Base-by-base conservation (phyloP, 768 basidiomycete genomes). In the Boletus bicolor region DNA sequence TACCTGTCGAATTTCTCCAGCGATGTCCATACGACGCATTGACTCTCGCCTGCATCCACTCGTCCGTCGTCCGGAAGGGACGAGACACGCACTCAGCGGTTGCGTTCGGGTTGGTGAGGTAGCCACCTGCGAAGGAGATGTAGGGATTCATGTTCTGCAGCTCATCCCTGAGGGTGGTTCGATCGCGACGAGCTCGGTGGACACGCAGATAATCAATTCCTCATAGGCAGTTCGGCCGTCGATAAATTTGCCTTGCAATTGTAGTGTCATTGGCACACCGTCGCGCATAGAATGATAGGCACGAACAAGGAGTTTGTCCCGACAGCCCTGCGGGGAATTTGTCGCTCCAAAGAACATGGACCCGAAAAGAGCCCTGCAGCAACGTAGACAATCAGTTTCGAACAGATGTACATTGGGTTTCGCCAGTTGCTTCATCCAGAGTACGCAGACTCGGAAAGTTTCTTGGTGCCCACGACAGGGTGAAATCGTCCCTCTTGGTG, bases 41-140 rank as follows among this genome's bases (percentile, higher is more conserved):
- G 28, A 28, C 4, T 28, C 28, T 28, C 28, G 4, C 28, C 28
- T 28, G 6, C 28, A 28, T 28, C 28, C 28, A 28, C 28, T 28
- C 28, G 61, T 87, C 78, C 5, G 85, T 84, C 3, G 74, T 78
- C 7, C 73, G 60, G 30, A 76, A 75, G 1, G 81, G 71, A 59
- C 87, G 88, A 69, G 81, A 86, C 21, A 74, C 55, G 65, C 87
- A 90, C 43, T 64, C 68, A n/a, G 69, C 54, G 0, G 79, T 79
- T 4, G 84, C 81, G n/a, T 77, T 66, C 1, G 81, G 76, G 59
- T 87, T 79, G 24, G 73, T 62, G 30, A 89, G 68, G 58, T 84
- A 84, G 9, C 87, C 86, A 0, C 86, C 82, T 5, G 76, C 73
- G 1, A 59, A 43, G 0, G 67, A 54, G 15, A 85, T 82, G 70